Evolutionary conservation across 208 protist species (phyloP).

Genomic region (Acanthamoeba royreba): DNA sequence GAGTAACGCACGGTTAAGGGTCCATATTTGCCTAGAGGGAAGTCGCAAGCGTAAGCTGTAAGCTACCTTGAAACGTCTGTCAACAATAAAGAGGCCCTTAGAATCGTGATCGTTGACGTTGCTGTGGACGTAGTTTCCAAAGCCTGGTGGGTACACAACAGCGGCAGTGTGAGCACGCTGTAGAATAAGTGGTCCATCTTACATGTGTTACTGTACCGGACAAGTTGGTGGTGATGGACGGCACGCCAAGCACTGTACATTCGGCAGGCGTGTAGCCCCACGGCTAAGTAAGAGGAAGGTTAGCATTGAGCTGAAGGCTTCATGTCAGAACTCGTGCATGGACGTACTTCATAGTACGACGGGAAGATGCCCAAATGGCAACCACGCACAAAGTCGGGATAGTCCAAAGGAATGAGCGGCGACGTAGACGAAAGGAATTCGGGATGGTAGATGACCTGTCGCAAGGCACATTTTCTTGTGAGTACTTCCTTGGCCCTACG

Average conservation of each 20-base stretch:
- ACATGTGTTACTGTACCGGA: too few relatives aligned
- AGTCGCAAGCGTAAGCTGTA: not conserved
- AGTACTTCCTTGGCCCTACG: not conserved
- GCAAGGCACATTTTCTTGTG: not conserved
- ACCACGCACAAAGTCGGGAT: slow-evolving; percentile 76
- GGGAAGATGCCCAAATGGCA: slow-evolving; percentile 78
- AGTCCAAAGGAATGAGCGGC: slow-evolving; percentile 79
- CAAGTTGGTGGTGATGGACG: slow-evolving; percentile 77
- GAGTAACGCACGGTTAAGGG: not conserved
- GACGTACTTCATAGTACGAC: slow-evolving; percentile 73
- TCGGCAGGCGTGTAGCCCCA: slow-evolving; percentile 81
- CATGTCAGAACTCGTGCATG: too few relatives aligned
- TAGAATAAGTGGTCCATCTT: too few relatives aligned
- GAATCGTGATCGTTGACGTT: slow-evolving; percentile 59
- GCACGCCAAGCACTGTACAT: slow-evolving; percentile 76
- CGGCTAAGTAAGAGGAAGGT: not conserved
- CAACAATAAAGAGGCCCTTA: slow-evolving; percentile 74
- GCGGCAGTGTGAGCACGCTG: too few relatives aligned
- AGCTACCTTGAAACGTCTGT: slow-evolving; percentile 65
- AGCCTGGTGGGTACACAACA: slow-evolving; percentile 59
- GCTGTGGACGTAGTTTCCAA: slow-evolving; percentile 75
- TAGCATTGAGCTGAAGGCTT: not conserved
- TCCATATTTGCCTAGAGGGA: not conserved
- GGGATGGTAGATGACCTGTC: slow-evolving; percentile 80
- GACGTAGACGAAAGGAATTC: slow-evolving; percentile 76